Conservation (phyloP, 257 asterid genomes). For the Solanum okadae region DNA sequence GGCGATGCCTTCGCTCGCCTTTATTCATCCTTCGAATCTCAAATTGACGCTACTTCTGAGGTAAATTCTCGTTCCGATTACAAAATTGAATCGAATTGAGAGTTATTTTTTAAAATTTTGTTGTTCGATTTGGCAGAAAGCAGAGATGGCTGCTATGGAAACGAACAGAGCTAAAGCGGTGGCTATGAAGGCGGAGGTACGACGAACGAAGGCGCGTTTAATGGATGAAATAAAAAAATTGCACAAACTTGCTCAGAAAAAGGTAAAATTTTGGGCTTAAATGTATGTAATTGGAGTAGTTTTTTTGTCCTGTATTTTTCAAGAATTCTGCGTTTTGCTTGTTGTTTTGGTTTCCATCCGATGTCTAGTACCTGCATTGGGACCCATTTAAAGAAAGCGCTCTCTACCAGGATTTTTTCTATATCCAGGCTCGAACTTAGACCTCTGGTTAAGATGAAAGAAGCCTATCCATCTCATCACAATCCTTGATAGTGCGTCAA, state of each 20-base stretch:
- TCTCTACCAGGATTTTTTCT: neutral
- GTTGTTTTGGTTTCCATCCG: neutral
- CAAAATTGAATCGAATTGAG: neutral
- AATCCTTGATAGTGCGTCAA: neutral
- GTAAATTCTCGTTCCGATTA: constrained; percentile 10
- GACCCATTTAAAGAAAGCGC: neutral
- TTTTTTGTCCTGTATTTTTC: neutral
- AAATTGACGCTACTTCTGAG: constrained; percentile 47
- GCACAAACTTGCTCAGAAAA: constrained; percentile 66
- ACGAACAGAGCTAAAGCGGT: constrained; percentile 78
- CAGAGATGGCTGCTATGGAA: constrained; percentile 56
- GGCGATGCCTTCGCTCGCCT: constrained; percentile 74
- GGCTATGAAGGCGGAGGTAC: constrained; percentile 85
- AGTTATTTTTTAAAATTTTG: neutral
- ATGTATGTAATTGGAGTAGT: neutral
- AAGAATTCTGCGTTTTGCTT: neutral
- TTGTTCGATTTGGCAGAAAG: constrained; percentile 24
- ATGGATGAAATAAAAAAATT: constrained; percentile 74
- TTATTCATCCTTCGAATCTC: constrained; percentile 55
- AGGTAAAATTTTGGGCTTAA: constrained; percentile 20
- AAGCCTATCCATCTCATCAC: neutral
- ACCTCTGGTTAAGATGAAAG: neutral
- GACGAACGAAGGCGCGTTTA: constrained; percentile 74
- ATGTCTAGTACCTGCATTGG: neutral
- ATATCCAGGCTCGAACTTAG: neutral